phyloP scores from a whole-genome alignment of 768 basidiomycete genomes.

The Rhizopogon vesiculosus region DNA sequence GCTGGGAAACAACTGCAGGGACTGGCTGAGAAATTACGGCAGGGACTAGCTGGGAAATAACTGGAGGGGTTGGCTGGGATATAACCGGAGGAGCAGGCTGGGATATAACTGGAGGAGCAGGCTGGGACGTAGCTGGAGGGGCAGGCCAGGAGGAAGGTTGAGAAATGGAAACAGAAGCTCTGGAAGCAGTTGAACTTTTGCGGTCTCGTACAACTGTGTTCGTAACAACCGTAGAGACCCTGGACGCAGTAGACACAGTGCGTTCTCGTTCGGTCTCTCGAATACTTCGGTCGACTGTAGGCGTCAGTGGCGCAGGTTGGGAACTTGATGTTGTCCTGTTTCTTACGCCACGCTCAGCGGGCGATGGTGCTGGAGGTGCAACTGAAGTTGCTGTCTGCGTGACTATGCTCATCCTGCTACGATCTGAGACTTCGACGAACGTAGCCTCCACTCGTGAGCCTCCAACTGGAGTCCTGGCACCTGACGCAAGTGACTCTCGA shows the following conservation, averaged over 20 bases:
- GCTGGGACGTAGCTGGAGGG: not conserved
- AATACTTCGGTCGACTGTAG: constrained; percentile 8
- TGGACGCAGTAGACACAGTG: constrained; percentile 21
- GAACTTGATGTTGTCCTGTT: not conserved
- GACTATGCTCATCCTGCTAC: constrained; percentile 18
- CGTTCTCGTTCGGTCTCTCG: constrained; percentile 22
- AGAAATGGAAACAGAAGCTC: constrained; percentile 37
- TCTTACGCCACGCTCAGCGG: not conserved
- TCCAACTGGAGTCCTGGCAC: constrained; percentile 27
- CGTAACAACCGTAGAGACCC: constrained; percentile 14
- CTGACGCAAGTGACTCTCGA: constrained; percentile 33
- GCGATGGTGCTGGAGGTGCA: constrained; percentile 10
- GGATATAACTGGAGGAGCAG: not conserved
- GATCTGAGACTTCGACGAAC: constrained; percentile 26
- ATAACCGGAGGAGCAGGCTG: not conserved
- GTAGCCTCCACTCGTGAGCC: constrained; percentile 18
- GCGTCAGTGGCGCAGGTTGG: constrained; percentile 1
- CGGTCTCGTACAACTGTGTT: constrained; percentile 21
- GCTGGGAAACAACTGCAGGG: constrained; percentile 13
- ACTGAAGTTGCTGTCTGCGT: constrained; percentile 8
- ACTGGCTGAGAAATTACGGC: not conserved
- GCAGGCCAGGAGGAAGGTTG: constrained; percentile 14
- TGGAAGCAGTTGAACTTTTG: constrained; percentile 18
- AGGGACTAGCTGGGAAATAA: constrained; percentile 13
- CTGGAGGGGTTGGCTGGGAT: not conserved